A percentile compares a stretch with the other conserved stretches of the same genome.
These are phyloP conservation scores for Serpula lacrymans DNA, from an alignment of 768 basidiomycete species.

Conservation along the genomic window DNA sequence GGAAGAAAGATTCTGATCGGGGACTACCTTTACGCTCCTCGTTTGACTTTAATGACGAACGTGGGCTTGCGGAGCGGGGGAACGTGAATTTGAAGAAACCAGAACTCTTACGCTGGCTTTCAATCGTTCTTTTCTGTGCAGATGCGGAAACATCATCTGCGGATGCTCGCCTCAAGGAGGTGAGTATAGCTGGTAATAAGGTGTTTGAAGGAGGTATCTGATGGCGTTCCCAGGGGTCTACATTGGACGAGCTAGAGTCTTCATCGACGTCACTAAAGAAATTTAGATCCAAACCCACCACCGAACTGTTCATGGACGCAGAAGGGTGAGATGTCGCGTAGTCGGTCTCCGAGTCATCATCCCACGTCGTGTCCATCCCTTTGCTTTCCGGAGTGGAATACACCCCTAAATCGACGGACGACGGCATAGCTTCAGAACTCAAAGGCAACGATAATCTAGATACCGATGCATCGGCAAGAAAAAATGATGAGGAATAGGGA, in stretches of 20 bases:
- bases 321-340: conserved; percentile 45
- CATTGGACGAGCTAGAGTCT: conserved; percentile 25
- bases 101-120: conserved; percentile 31
- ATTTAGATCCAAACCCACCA: conserved; percentile 29
- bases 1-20: conserved; percentile 44
- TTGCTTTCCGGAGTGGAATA: conserved; percentile 43
- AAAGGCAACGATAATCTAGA: conserved; percentile 34
- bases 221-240: conserved; percentile 32
- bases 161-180: conserved; percentile 17
- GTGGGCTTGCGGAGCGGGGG: conserved; percentile 28
- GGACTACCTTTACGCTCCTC: no score
- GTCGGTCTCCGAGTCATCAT: conserved; percentile 43
- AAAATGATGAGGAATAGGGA: conserved; percentile 56
- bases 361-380: conserved; percentile 54
- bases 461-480: conserved; percentile 42
- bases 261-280: conserved; percentile 23
- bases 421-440: conserved; percentile 30
- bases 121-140: conserved; percentile 24
- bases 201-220: conserved; percentile 22
- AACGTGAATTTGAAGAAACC: conserved; percentile 34
- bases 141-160: conserved; percentile 20
- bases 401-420: conserved; percentile 35
- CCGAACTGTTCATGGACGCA: conserved; percentile 32
- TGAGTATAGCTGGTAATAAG: conserved; percentile 20
- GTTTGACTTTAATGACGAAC: no score